Evolutionary conservation across 148 eudicot genomes (phyloP).

Genomic region (Dianthus caryophyllus): DNA sequence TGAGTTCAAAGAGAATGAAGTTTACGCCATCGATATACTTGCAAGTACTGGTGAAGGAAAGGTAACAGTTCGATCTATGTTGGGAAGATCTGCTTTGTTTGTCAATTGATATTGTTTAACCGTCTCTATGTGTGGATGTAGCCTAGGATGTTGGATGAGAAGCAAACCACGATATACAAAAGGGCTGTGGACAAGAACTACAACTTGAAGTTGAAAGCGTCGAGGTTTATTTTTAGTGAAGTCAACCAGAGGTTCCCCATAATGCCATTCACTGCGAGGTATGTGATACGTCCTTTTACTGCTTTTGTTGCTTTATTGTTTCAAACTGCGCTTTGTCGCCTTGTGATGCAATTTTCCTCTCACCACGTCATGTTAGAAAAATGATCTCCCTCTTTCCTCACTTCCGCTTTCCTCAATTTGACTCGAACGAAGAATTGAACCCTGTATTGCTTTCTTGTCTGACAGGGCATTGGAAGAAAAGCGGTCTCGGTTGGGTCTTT

Average conservation of each 20-base stretch:
- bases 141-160: slow-evolving; percentile 91
- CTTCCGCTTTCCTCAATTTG: too few species aligned
- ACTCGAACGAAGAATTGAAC: too few species aligned
- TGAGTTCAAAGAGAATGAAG: slow-evolving; percentile 91
- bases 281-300: slow-evolving; percentile 2
- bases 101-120: background rate
- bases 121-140: slow-evolving; percentile 23
- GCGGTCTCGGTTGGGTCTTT: slow-evolving; percentile 80
- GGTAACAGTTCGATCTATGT: slow-evolving; percentile 27
- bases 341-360: too few species aligned
- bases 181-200: slow-evolving; percentile 86
- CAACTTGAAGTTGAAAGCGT: slow-evolving; percentile 80
- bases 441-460: background rate
- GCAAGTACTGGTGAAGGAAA: slow-evolving; percentile 84
- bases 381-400: too few species aligned
- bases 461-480: slow-evolving; percentile 85
- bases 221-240: slow-evolving; percentile 84
- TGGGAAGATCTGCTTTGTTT: background rate
- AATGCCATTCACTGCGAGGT: slow-evolving; percentile 93
- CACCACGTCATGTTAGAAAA: too few species aligned
- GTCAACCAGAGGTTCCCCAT: slow-evolving; percentile 78
- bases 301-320: background rate
- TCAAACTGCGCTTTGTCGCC: background rate
- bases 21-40: slow-evolving; percentile 71
- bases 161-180: slow-evolving; percentile 78